Evolutionary conservation across 2,329 filamentous ascomycete species (phyloP).

Genomic region (Aspergillus brunneoviolaceus): DNA sequence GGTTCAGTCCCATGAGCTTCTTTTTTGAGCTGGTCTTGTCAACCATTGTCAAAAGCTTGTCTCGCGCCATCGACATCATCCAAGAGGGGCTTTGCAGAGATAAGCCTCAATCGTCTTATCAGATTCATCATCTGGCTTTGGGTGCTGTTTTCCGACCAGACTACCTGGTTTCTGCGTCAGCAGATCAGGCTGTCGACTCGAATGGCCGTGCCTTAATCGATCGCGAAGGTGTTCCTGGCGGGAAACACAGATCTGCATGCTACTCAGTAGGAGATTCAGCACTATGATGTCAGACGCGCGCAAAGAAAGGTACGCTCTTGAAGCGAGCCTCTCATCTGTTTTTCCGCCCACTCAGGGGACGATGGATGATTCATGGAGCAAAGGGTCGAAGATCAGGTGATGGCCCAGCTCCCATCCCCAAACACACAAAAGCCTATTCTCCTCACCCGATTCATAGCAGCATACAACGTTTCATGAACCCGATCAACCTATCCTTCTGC

Average conservation of each 20-base stretch:
- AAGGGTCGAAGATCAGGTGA: neutral
- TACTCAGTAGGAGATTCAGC: neutral
- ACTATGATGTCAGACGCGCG: neutral
- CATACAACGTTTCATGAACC: neutral
- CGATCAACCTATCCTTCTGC: neutral
- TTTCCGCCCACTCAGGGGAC: neutral
- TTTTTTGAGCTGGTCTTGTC: neutral
- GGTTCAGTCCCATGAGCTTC: neutral
- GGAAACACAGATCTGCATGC: neutral
- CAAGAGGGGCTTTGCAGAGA: neutral
- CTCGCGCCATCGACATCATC: constrained; percentile 5
- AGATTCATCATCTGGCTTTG: no score
- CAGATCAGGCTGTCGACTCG: neutral
- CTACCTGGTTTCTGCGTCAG: neutral
- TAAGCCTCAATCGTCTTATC: no score
- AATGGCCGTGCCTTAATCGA: neutral
- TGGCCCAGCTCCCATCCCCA: neutral
- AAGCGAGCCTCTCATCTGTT: neutral
- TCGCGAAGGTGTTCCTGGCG: neutral
- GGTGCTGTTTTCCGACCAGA: neutral
- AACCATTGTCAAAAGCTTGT: neutral
- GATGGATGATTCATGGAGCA: neutral
- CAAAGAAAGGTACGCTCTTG: neutral
- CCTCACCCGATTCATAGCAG: neutral
- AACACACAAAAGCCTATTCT: neutral